These are phyloP conservation scores for Tricholoma flavovirens DNA, from an alignment of 768 basidiomycete genomes.

Conservation along the genomic window DNA sequence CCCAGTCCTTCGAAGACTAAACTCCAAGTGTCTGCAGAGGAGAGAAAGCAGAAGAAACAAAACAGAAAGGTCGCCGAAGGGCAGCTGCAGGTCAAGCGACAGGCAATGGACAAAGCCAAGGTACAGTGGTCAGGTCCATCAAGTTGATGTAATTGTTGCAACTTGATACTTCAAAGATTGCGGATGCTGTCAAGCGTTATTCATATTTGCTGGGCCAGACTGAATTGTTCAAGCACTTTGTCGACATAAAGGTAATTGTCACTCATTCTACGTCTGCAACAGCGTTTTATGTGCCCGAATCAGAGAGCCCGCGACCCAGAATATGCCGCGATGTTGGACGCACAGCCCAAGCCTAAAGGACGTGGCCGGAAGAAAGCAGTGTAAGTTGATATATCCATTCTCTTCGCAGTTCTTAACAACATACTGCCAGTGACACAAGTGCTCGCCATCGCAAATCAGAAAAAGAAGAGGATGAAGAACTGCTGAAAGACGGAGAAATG, in stretches of 20 bases:
- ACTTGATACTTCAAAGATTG: slow-evolving; percentile 45
- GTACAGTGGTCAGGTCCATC: slow-evolving; percentile 28
- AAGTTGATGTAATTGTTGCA: background rate
- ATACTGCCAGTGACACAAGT: slow-evolving; percentile 52
- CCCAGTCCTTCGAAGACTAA: slow-evolving; percentile 5
- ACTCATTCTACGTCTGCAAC: background rate
- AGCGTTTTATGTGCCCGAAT: background rate
- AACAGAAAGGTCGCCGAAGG: slow-evolving; percentile 66
- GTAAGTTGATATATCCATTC: slow-evolving; percentile 34
- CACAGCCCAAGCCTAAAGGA: slow-evolving; percentile 81
- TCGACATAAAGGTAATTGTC: slow-evolving; percentile 79
- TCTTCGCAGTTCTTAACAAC: slow-evolving; percentile 1
- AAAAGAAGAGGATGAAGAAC: slow-evolving; percentile 96
- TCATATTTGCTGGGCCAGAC: slow-evolving; percentile 98
- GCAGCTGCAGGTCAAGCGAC: slow-evolving; percentile 61
- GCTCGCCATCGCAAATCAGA: slow-evolving; percentile 92
- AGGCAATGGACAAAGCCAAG: slow-evolving; percentile 88
- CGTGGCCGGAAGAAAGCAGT: slow-evolving; percentile 77
- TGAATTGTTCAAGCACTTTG: slow-evolving; percentile 96
- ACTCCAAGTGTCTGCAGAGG: slow-evolving; percentile 4
- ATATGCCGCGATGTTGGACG: slow-evolving; percentile 84
- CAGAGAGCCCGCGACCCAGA: slow-evolving; percentile 88
- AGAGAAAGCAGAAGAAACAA: slow-evolving; percentile 33
- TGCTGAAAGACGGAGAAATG: slow-evolving; percentile 81
- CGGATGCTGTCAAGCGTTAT: slow-evolving; percentile 94